A percentile compares a stretch with the other conserved stretches of the same genome.
Conservation (phyloP, 176 grass and related monocot genomes). For the Cenchrus purpureus region DNA sequence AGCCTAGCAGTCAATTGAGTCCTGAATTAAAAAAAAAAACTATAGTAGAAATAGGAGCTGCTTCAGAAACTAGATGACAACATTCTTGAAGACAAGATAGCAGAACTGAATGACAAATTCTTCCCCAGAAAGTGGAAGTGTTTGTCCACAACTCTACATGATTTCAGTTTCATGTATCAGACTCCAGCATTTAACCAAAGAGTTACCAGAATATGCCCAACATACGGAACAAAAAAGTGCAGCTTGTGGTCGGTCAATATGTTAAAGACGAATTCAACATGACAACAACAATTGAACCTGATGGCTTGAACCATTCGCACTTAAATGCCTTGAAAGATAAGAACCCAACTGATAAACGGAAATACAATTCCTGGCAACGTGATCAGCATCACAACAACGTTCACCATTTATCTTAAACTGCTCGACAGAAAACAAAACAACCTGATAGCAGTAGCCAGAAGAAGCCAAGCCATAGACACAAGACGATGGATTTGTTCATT, state of each 20-base stretch:
- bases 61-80: background rate
- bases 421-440: background rate
- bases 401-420: background rate
- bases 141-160: background rate
- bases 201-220: background rate
- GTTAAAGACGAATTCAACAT: too few species aligned
- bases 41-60: background rate
- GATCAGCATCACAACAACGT: background rate
- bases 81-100: background rate
- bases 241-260: too few species aligned
- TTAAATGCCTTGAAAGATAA: background rate
- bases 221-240: background rate
- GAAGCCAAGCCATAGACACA: background rate
- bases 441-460: background rate
- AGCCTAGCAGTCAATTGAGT: background rate
- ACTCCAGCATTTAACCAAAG: background rate
- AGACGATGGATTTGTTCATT: background rate
- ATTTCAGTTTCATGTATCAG: background rate
- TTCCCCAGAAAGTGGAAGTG: too few species aligned
- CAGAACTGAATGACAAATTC: background rate
- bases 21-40: background rate
- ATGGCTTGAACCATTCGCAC: background rate
- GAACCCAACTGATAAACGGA: background rate
- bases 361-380: background rate
- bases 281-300: background rate